Percentiles rank a stretch among this genome's conserved stretches.
Conservation (phyloP, 2,329 filamentous ascomycete genomes). For the Nothomitra cinnamomea region DNA sequence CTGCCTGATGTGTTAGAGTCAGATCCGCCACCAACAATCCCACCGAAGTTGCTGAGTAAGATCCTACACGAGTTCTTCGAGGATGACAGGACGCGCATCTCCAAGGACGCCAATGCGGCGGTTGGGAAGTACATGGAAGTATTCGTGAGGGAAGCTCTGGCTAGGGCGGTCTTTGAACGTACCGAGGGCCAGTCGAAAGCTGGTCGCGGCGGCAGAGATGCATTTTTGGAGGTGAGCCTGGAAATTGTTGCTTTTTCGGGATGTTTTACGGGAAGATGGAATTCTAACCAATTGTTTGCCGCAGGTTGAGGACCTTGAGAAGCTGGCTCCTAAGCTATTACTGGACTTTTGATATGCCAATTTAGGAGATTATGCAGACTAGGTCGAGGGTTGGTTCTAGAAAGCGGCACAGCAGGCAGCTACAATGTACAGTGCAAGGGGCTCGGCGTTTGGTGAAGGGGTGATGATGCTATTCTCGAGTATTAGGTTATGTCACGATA, state of each 20-base stretch:
- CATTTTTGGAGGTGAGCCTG: slow-evolving; percentile 47
- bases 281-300: no score
- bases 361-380: neutral
- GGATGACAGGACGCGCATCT: slow-evolving; percentile 52
- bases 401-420: no score
- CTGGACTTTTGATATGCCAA: slow-evolving; percentile 51
- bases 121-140: slow-evolving; percentile 78
- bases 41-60: slow-evolving; percentile 54
- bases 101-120: slow-evolving; percentile 58
- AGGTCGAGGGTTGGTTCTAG: neutral
- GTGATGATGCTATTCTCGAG: no score
- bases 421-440: no score
- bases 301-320: slow-evolving; percentile 77
- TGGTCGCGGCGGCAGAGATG: slow-evolving; percentile 23
- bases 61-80: slow-evolving; percentile 67
- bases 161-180: slow-evolving; percentile 49
- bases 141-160: slow-evolving; percentile 79
- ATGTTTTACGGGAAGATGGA: slow-evolving; percentile 7
- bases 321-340: slow-evolving; percentile 66
- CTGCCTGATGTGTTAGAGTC: neutral
- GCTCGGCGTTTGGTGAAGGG: no score
- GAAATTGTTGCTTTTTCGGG: neutral
- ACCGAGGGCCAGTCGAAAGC: slow-evolving; percentile 21
- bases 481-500: no score
- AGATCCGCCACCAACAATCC: slow-evolving; percentile 33